Base-by-base conservation (phyloP, 768 basidiomycete species). In the Hebeloma cylindrosporum region DNA sequence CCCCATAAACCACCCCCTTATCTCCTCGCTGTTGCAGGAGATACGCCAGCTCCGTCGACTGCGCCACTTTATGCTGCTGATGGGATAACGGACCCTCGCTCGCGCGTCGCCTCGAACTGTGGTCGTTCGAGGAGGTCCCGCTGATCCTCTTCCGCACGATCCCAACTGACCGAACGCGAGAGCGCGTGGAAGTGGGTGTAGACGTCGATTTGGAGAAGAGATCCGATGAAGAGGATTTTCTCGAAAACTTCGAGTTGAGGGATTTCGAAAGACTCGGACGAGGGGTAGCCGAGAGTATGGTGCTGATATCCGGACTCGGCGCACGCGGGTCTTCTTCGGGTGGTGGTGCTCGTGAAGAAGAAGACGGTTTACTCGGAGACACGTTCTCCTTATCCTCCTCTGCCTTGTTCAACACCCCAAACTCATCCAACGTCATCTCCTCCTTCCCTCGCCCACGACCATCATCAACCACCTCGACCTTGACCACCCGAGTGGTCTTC, bases 201-300 rank as follows among this genome's bases (percentile, higher is more conserved):
- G 28, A 38, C 13, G 40, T 13, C 8, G 11, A 14, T n/a, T n/a
- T n/a, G n/a, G n/a, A n/a, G n/a, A n/a, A n/a, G n/a, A n/a, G n/a
- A n/a, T n/a, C n/a, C n/a, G n/a, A 8, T 38, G 21, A 8, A 17
- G 11, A 31, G 11, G 20, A 14, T 11, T 20, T 26, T 18, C 7
- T 17, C 14, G 5, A 26, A n/a, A 3, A 36, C 22, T 21, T 30
- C 25, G 42, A 1, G 7, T 23, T 21, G 21, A 25, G 3, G 17
- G 48, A 39, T 27, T 50, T 34, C 9, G 36, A n/a, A 13, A 52
- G 34, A 16, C 63, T 62, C 8, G 63, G 67, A 10, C 68, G 66
- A 0, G 69, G 70, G 3, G 69, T 73, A 9, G 52, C 54, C 3
- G 68, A 65, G 25, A 74, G 61, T 16, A 74, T 73, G 5, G 68